Evolutionary conservation across 257 asterid genomes (phyloP).

Genomic region (Nicotiana noctiflora): DNA sequence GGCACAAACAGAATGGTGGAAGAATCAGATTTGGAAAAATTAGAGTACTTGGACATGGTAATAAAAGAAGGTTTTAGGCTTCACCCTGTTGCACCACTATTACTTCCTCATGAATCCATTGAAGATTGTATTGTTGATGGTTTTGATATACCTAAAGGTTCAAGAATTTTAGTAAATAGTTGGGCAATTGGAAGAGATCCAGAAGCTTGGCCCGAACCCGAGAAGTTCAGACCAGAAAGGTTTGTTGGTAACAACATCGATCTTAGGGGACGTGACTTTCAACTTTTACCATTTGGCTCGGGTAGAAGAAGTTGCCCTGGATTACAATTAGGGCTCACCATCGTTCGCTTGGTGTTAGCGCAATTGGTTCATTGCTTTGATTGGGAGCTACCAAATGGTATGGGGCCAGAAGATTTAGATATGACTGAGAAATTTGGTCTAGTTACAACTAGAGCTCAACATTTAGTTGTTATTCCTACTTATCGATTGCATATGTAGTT

Average conservation of each 20-base stretch:
- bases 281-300: slow-evolving; percentile 15
- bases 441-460: neutral
- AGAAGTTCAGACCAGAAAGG: slow-evolving; percentile 14
- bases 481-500: neutral
- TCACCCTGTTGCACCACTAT: slow-evolving; percentile 20
- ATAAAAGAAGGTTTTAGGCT: slow-evolving; percentile 21
- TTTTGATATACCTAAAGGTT: slow-evolving; percentile 11
- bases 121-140: slow-evolving; percentile 21
- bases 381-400: neutral
- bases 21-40: slow-evolving; percentile 13
- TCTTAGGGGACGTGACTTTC: slow-evolving; percentile 9
- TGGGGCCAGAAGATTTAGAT: neutral
- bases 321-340: slow-evolving; percentile 8
- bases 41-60: slow-evolving; percentile 20
- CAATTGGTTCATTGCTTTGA: slow-evolving; percentile 13
- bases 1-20: slow-evolving; percentile 15
- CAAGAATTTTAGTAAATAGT: slow-evolving; percentile 8
- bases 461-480: neutral
- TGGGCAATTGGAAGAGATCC: slow-evolving; percentile 17
- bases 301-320: slow-evolving; percentile 23
- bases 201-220: slow-evolving; percentile 9
- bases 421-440: neutral
- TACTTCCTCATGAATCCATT: slow-evolving; percentile 17
- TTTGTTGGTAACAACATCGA: slow-evolving; percentile 2
- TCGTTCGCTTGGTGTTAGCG: slow-evolving; percentile 10